Base-by-base conservation (phyloP, 208 protist species). In the Crithidia expoeki region DNA sequence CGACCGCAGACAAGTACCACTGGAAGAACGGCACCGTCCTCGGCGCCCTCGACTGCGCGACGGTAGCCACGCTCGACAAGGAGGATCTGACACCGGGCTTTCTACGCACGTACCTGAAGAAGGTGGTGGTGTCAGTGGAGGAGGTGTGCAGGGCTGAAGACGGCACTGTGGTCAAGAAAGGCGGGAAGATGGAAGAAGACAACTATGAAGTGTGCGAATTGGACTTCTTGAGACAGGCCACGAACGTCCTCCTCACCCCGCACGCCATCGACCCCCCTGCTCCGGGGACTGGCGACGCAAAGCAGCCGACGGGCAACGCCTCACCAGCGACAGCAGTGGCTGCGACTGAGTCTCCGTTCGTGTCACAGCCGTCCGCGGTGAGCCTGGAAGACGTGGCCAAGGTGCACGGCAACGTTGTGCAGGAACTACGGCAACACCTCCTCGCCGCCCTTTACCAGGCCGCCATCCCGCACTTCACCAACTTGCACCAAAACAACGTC, bases 171-270 rank as follows among this genome's bases (percentile, higher is more conserved):
- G n/a, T n/a, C n/a, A n/a, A 14, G 16, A 38, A 12, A 14, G 42
- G 21, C 23, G 68, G 47, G 17, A 27, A 49, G 42, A 47, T 66
- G 47, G 46, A 42, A 27, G 52, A 25, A 14, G 61, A 76, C 23
- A 47, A 63, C 16, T 50, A 69, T 38, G 76, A 50, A 1, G 68
- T 79, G 25, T 84, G 74, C 30, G 63, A 52, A 17, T 32, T 65
- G 47, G 42, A 61, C 23, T 59, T 67, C 38, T 69, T 90, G 33
- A 3, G 46, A 21, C 84, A 88, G 66, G 68, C 85, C 3, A 92
- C 85, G 14, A 93, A 89, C 65, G 46, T 95, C 19, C 74, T 95
- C 25, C 59, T 92, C 28, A 81, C 81, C 5, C 90, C 90, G 2
- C 40, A 76, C 46, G 60, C 50, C 17, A 47, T 63, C n/a, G 72